Evolutionary conservation across 495 filamentous ascomycete species (phyloP), one percentile per base, ranked within the genome.

Genomic region (Immersiella caudata): DNA sequence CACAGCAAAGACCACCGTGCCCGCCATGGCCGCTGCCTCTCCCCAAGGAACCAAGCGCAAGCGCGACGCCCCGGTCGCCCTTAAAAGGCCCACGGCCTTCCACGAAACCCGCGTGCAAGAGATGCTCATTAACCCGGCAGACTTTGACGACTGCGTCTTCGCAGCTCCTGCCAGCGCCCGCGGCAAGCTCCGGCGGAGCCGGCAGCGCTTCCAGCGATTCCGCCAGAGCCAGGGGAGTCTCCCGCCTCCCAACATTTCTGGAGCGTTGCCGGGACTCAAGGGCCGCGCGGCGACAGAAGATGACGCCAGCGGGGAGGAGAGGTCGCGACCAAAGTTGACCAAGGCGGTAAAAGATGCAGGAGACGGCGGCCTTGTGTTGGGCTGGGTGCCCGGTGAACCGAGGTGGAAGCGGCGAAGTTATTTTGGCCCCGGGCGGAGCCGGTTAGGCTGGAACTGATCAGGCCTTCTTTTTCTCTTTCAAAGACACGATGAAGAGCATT

Each of bases 101-200:
- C 67, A 52, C 36, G 64, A 71, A n/a, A 60, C 29, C 16, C 67
- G 68, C 6, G 70, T 54, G 16, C 21, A 71, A 27, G 72, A 77
- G 27, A 77, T 73, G 68, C 63, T 71, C 1, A 57, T 16, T 24
- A 27, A 73, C 62, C 74, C 75, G 2, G 72, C 76, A 11, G 75
- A 61, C 33, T 76, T 67, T 56, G 72, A 76, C 55, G 75, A 77
- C 65, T 49, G 55, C 1, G 75, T 77, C 25, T 65, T 63, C 58
- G 66, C 69, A 12, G 11, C 16, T 12, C 40, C 40, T 25, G 66
- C 60, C 25, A 63, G 18, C 11, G 21, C 65, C 20, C 64, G 52
- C 18, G 33, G n/a, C 51, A 51, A 58, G 57, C 61, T 58, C 6
- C 56, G 54, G 14, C 33, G 40, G 20, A 61, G 58, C 24, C 26